Conservation (phyloP, 2,329 filamentous ascomycete species). For the Leptodontidium sp. region DNA sequence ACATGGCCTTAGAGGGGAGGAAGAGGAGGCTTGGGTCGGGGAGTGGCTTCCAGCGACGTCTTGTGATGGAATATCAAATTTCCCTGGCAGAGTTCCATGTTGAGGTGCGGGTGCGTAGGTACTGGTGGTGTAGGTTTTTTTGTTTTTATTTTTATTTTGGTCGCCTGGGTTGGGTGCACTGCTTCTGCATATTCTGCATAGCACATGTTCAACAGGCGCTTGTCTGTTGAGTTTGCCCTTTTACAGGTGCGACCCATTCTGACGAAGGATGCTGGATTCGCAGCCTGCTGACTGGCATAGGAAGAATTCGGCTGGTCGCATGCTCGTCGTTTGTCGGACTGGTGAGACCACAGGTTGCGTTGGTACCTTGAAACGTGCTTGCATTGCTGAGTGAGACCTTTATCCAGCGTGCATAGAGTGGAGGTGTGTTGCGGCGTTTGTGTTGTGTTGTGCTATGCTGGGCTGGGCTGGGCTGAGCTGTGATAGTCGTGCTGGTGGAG, state of each 20-base stretch:
- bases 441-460: slow-evolving; percentile 1
- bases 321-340: slow-evolving; percentile 30
- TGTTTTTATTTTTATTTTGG: neutral
- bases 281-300: slow-evolving; percentile 35
- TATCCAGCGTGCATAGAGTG: slow-evolving; percentile 18
- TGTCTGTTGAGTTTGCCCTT: neutral
- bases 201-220: neutral
- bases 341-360: slow-evolving; percentile 32
- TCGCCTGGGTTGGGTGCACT: neutral
- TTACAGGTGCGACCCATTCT: slow-evolving; percentile 7
- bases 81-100: neutral
- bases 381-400: slow-evolving; percentile 32
- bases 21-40: neutral
- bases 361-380: slow-evolving; percentile 32
- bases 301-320: slow-evolving; percentile 40
- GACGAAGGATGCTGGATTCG: slow-evolving; percentile 7
- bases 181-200: neutral
- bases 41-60: slow-evolving; percentile 11
- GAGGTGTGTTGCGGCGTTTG: slow-evolving; percentile 12
- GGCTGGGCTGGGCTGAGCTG: too few relatives aligned
- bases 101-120: neutral
- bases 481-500: slow-evolving; percentile 14
- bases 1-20: neutral
- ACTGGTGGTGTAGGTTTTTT: neutral
- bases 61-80: slow-evolving; percentile 24